phyloP scores from a whole-genome alignment of 192 early-diverging fungal genomes.

The Rhizophagus sp. region DNA sequence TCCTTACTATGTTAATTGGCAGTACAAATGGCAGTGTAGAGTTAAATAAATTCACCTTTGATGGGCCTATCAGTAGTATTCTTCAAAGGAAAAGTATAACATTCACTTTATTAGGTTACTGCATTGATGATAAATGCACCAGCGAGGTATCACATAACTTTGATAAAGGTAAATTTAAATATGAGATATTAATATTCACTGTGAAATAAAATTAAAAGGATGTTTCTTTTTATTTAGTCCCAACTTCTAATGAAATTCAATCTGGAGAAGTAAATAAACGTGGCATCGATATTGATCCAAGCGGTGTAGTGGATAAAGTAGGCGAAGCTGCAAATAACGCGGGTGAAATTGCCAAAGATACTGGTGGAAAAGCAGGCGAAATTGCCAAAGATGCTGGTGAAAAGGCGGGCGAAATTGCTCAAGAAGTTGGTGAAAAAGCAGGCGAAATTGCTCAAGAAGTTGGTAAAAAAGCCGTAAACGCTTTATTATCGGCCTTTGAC shows the following conservation, averaged over 20 bases:
- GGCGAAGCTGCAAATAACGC: background rate
- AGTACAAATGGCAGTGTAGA: background rate
- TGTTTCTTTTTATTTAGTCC: background rate
- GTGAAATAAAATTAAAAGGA: background rate
- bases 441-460: background rate
- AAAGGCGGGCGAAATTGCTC: background rate
- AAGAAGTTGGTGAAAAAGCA: background rate
- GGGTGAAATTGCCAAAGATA: background rate
- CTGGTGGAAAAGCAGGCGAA: background rate
- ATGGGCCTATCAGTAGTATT: background rate
- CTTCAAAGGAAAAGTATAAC: conserved; percentile 4
- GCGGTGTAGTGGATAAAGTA: background rate
- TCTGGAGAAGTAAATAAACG: background rate
- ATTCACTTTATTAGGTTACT: conserved; percentile 26
- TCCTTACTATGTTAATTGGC: conserved; percentile 15
- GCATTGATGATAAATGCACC: conserved; percentile 20
- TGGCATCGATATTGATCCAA: background rate
- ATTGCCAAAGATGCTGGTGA: background rate
- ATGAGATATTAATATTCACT: background rate
- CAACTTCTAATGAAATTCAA: conserved; percentile 9
- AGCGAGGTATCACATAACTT: conserved; percentile 1
- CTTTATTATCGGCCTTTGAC: background rate
- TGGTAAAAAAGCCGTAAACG: background rate
- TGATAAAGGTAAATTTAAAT: conserved; percentile 16
- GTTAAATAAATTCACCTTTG: conserved; percentile 13